These are phyloP conservation scores for Hondaea fermentalgiana DNA, from an alignment of 108 stramenopile genomes.

Conservation along the genomic window DNA sequence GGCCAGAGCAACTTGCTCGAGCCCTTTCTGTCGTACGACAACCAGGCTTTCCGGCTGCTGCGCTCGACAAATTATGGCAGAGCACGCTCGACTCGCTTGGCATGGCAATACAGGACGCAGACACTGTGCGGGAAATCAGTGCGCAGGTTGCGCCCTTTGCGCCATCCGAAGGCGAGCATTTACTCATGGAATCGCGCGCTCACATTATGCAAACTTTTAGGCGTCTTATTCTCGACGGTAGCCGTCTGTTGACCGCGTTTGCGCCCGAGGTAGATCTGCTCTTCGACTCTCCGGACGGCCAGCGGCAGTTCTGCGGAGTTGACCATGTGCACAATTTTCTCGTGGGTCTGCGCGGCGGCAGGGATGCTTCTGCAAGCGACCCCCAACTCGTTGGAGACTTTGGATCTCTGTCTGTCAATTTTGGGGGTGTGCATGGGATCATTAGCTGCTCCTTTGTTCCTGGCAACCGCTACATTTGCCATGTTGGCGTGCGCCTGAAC, in stretches of 20 bases:
- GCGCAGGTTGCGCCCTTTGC: not conserved
- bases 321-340: not conserved
- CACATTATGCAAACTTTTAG: not conserved
- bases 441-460: not conserved
- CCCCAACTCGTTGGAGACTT: not conserved
- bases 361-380: not conserved
- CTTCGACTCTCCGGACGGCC: not conserved
- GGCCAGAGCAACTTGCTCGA: not conserved
- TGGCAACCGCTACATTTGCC: not conserved
- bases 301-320: not conserved
- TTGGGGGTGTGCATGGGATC: not conserved
- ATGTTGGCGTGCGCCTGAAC: not conserved
- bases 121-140: not conserved
- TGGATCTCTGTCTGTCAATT: not conserved
- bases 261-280: not conserved
- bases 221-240: not conserved
- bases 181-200: not conserved
- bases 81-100: not conserved
- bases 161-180: not conserved
- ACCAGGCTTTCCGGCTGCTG: not conserved
- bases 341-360: not conserved
- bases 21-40: not conserved
- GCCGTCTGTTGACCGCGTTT: not conserved
- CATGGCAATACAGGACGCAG: not conserved
- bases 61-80: not conserved